These are phyloP conservation scores for Jaminaea rosea DNA, from an alignment of 1,284 basidiomycete species.

Conservation along the genomic window DNA sequence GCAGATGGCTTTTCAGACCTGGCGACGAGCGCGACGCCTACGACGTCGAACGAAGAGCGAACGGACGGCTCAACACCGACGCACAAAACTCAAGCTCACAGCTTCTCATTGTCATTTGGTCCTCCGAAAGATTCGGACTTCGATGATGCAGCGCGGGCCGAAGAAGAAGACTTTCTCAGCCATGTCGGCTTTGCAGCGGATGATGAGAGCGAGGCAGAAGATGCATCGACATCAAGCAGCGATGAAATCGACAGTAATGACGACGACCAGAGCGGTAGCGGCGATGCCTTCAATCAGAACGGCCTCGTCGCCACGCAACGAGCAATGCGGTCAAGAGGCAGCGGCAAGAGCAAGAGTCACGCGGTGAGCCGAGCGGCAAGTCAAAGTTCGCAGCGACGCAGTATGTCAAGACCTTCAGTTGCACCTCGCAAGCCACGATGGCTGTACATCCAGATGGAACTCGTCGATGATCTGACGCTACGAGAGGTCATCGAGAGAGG, in stretches of 20 bases:
- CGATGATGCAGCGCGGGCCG: not conserved
- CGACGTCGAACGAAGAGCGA: not conserved
- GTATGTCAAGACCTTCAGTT: not conserved
- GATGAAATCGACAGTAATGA: conserved; percentile 7
- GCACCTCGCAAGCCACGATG: conserved; percentile 7
- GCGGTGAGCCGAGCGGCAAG: not conserved
- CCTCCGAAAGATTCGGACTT: conserved; percentile 4
- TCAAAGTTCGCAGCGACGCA: not conserved
- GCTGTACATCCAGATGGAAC: conserved; percentile 62
- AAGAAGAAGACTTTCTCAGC: conserved; percentile 47
- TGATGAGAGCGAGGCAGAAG: conserved; percentile 43
- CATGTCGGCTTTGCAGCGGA: conserved; percentile 58
- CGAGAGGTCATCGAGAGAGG: conserved; percentile 43
- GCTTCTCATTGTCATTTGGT: not conserved
- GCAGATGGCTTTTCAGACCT: not conserved
- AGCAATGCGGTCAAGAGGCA: not conserved
- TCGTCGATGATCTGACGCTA: conserved; percentile 43
- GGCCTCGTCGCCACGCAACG: not conserved
- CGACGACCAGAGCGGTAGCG: conserved; percentile 3
- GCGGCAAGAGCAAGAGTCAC: not conserved
- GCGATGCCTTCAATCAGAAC: not conserved
- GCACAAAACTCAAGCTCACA: too few relatives aligned
- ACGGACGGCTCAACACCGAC: too few relatives aligned
- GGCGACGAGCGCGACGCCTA: not conserved
- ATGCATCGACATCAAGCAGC: conserved; percentile 22